Evolutionary conservation across 768 basidiomycete genomes (phyloP).

Genomic region (Rhodocollybia butyracea): DNA sequence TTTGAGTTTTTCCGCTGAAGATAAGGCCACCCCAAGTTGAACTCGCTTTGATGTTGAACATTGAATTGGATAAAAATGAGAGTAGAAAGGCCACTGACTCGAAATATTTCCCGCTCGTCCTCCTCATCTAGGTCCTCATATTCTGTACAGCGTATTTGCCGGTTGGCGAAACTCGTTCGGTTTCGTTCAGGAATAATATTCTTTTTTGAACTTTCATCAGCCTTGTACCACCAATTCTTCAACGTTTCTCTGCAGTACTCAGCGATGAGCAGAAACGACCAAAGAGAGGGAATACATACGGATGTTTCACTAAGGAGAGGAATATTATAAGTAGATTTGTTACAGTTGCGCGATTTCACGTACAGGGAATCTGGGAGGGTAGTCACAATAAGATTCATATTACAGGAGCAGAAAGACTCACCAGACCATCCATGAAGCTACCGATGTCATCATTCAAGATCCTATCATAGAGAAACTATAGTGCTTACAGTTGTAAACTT

Average conservation of each 20-base stretch:
- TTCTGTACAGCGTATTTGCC: constrained; percentile 53
- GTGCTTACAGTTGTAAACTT: constrained; percentile 43
- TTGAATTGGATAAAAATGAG: not conserved
- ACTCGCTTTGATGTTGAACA: constrained; percentile 37
- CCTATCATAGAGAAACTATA: not conserved
- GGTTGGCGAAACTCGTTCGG: constrained; percentile 41
- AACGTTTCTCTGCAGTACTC: not conserved
- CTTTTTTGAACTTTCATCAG: constrained; percentile 5
- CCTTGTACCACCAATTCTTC: constrained; percentile 36
- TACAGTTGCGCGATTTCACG: not conserved
- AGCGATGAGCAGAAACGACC: not conserved
- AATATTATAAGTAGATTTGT: not conserved
- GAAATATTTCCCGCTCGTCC: constrained; percentile 43
- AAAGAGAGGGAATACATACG: not conserved
- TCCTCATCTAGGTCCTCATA: constrained; percentile 35
- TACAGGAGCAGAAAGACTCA: not conserved
- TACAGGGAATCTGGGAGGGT: not conserved
- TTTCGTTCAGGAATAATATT: constrained; percentile 33
- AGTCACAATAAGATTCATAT: not conserved
- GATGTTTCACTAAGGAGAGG: not conserved
- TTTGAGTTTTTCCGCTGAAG: constrained; percentile 50
- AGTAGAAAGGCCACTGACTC: constrained; percentile 26
- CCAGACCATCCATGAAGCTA: constrained; percentile 8
- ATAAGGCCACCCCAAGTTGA: constrained; percentile 49
- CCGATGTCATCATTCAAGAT: not conserved